A percentile compares a stretch with the other conserved stretches of the same genome.
Evolutionary conservation across 371 early-diverging fungal genomes (phyloP).

Genomic region (Mucor lusitanicus): DNA sequence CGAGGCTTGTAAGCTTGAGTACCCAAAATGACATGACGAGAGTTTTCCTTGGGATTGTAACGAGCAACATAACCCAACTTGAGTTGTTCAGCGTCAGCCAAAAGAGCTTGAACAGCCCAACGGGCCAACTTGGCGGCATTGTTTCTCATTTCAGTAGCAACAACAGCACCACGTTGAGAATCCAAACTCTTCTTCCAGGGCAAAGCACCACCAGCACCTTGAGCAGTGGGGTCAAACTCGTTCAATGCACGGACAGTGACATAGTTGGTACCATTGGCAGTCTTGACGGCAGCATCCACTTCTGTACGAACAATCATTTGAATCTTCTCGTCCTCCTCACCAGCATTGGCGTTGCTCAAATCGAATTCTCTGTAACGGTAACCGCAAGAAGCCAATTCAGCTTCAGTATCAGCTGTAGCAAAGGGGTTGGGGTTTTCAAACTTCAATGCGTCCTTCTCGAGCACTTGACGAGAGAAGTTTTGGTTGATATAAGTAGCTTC

Average conservation of each 20-base stretch:
- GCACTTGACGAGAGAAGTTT: slow-evolving; percentile 85
- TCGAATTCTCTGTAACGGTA: slow-evolving; percentile 89
- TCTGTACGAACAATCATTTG: slow-evolving; percentile 88
- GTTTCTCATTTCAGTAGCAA: slow-evolving; percentile 97
- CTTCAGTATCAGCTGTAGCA: slow-evolving; percentile 51
- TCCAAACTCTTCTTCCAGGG: slow-evolving; percentile 97
- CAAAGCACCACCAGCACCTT: slow-evolving; percentile 87
- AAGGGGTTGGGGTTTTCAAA: slow-evolving; percentile 84
- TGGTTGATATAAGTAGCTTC: slow-evolving; percentile 92
- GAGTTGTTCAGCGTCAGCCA: slow-evolving; percentile 89
- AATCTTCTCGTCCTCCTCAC: slow-evolving; percentile 44
- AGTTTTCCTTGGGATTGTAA: slow-evolving; percentile 75
- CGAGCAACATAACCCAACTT: slow-evolving; percentile 91
- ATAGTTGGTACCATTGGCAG: slow-evolving; percentile 59
- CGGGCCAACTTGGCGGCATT: slow-evolving; percentile 94
- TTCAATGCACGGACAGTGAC: slow-evolving; percentile 83
- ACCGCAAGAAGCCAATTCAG: slow-evolving; percentile 70
- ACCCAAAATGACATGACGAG: slow-evolving; percentile 85
- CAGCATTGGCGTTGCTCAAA: slow-evolving; percentile 38
- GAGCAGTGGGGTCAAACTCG: slow-evolving; percentile 89
- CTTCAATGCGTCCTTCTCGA: slow-evolving; percentile 58
- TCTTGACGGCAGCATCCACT: slow-evolving; percentile 81
- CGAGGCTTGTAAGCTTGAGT: slow-evolving; percentile 85
- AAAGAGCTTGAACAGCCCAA: slow-evolving; percentile 91
- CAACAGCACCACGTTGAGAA: slow-evolving; percentile 94